phyloP scores from a whole-genome alignment of 2,329 filamentous ascomycete species.

The Aspergillus phoenicis region DNA sequence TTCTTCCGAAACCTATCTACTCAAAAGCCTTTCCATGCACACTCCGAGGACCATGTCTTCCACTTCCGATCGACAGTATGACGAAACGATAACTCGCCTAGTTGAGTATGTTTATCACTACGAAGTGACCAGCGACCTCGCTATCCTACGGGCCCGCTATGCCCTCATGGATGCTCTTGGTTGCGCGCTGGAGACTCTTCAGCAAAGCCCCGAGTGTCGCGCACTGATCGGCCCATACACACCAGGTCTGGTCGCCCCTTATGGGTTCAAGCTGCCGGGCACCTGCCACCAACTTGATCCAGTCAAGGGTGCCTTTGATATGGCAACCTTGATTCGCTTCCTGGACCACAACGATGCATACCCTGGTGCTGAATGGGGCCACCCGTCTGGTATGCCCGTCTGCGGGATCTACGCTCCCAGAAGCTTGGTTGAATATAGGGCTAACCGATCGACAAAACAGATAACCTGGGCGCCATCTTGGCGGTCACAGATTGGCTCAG shows the following conservation, averaged over 20 bases:
- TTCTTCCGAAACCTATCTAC: not conserved
- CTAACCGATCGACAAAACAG: conserved; percentile 23
- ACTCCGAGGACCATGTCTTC: not conserved
- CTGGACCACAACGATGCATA: conserved; percentile 48
- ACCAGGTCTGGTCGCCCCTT: conserved; percentile 23
- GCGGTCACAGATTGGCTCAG: conserved; percentile 38
- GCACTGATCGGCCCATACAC: conserved; percentile 22
- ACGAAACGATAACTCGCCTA: conserved; percentile 40
- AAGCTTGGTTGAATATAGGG: not conserved
- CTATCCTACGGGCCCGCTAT: conserved; percentile 24
- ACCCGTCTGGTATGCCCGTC: conserved; percentile 37
- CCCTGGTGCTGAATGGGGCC: conserved; percentile 47
- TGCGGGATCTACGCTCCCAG: not conserved
- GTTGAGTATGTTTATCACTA: conserved; percentile 27
- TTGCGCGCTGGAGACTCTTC: conserved; percentile 29
- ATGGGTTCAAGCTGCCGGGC: conserved; percentile 44
- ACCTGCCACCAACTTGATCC: conserved; percentile 41
- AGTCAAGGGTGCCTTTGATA: conserved; percentile 43
- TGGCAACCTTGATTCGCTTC: conserved; percentile 44
- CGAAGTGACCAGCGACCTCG: conserved; percentile 16
- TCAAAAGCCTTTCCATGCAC: not conserved
- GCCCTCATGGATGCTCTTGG: conserved; percentile 31
- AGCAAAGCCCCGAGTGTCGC: conserved; percentile 23
- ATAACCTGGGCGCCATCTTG: conserved; percentile 45
- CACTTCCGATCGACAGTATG: conserved; percentile 17